Conservation (phyloP, 129 eudicot species). For the Helichrysum umbraculigerum region DNA sequence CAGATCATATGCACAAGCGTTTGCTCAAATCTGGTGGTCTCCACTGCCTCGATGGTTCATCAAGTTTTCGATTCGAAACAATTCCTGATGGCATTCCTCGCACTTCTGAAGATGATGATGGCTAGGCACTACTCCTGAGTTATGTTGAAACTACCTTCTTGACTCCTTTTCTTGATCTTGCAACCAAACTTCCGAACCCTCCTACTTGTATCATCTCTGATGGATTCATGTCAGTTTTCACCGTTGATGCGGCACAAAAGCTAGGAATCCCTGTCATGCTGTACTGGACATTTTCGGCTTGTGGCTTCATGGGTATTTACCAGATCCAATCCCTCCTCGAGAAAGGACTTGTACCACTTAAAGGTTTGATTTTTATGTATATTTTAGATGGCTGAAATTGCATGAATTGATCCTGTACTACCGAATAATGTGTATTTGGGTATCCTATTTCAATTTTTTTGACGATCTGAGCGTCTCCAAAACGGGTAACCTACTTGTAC, state of each 20-base stretch:
- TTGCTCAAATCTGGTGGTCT: slow-evolving; percentile 13
- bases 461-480: no score
- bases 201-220: slow-evolving; percentile 27
- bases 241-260: slow-evolving; percentile 10
- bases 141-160: not conserved
- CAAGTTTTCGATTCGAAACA: slow-evolving; percentile 24
- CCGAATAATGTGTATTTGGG: no score
- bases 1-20: slow-evolving; percentile 18
- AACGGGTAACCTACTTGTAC: no score
- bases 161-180: slow-evolving; percentile 18
- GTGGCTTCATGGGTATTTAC: slow-evolving; percentile 9
- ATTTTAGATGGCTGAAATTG: not conserved
- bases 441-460: no score
- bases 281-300: slow-evolving; percentile 10
- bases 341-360: slow-evolving; percentile 24
- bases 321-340: slow-evolving; percentile 12
- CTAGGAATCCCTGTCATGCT: slow-evolving; percentile 11
- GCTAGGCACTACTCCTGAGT: not conserved
- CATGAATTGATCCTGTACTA: no score
- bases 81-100: slow-evolving; percentile 28
- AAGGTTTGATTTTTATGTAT: slow-evolving; percentile 16
- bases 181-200: slow-evolving; percentile 1
- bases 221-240: slow-evolving; percentile 21
- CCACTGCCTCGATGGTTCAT: slow-evolving; percentile 20
- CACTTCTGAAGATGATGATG: slow-evolving; percentile 5